Evolutionary conservation across 169 alveolate genomes (phyloP).

Genomic region (Cryptosporidium bovis): DNA sequence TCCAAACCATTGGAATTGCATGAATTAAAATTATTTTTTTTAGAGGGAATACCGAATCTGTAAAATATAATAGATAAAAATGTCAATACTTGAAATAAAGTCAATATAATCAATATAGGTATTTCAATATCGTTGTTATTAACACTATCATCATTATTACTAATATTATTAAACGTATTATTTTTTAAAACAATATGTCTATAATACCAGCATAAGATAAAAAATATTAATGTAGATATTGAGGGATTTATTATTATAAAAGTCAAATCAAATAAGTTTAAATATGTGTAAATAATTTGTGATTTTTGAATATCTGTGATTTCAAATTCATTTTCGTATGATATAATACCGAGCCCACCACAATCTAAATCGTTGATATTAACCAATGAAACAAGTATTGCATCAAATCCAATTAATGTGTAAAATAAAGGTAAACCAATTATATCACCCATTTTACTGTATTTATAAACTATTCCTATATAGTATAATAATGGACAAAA

Average conservation of each 20-base stretch:
- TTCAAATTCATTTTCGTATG: constrained; percentile 13
- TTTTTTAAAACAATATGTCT: not conserved
- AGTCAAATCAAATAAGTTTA: constrained; percentile 26
- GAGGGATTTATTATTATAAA: constrained; percentile 40
- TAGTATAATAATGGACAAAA: constrained; percentile 15
- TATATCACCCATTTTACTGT: not conserved
- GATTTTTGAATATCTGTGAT: constrained; percentile 65
- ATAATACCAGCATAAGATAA: not conserved
- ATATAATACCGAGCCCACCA: constrained; percentile 40
- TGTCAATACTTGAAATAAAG: constrained; percentile 33
- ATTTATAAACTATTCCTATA: not conserved
- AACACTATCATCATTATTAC: no score
- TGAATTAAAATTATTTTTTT: not conserved
- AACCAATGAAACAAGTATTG: constrained; percentile 23
- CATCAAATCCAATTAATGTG: constrained; percentile 30
- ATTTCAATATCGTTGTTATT: constrained; percentile 8
- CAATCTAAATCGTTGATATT: constrained; percentile 57
- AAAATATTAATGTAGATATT: not conserved
- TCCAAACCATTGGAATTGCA: no score
- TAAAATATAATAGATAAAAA: constrained; percentile 13
- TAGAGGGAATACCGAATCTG: constrained; percentile 32
- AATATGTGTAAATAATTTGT: constrained; percentile 27
- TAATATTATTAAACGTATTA: not conserved
- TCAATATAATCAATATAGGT: not conserved
- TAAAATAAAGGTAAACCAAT: constrained; percentile 26